These are phyloP conservation scores for Populus alba DNA, from an alignment of 345 rosid genomes.

Conservation along the genomic window DNA sequence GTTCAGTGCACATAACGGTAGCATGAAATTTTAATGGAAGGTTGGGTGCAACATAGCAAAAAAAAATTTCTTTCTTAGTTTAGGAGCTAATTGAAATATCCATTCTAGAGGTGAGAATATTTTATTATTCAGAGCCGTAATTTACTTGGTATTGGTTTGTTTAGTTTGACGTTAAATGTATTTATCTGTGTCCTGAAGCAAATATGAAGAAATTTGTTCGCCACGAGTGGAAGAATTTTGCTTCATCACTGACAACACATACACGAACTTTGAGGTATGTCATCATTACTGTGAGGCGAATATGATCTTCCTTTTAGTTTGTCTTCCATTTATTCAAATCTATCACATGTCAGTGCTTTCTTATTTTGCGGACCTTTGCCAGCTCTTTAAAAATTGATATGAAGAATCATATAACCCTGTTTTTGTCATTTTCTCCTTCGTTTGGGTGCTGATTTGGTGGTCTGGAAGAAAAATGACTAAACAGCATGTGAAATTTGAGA, in stretches of 20 bases:
- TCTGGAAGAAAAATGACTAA: not conserved
- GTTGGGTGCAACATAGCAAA: not conserved
- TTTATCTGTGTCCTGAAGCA: conserved; percentile 40
- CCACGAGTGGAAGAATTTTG: conserved; percentile 89
- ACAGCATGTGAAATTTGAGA: not conserved
- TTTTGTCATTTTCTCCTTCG: not conserved
- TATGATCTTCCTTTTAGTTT: not conserved
- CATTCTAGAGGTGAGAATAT: not conserved
- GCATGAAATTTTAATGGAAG: not conserved
- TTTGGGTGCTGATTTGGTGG: not conserved
- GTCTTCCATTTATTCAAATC: not conserved
- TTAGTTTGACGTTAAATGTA: conserved; percentile 10
- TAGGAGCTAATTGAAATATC: not conserved
- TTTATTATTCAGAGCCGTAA: not conserved
- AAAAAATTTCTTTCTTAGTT: not conserved
- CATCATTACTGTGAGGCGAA: not conserved
- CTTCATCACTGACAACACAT: conserved; percentile 87
- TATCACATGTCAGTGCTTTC: not conserved
- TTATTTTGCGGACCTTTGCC: not conserved
- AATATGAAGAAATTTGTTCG: conserved; percentile 85
- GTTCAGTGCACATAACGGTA: conserved; percentile 1
- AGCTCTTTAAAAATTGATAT: not conserved
- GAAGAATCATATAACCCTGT: not conserved
- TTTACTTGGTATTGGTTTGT: not conserved
- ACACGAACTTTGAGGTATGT: conserved; percentile 63